Conservation (phyloP, 164 flowering plant genomes). For the Platanus orientalis region DNA sequence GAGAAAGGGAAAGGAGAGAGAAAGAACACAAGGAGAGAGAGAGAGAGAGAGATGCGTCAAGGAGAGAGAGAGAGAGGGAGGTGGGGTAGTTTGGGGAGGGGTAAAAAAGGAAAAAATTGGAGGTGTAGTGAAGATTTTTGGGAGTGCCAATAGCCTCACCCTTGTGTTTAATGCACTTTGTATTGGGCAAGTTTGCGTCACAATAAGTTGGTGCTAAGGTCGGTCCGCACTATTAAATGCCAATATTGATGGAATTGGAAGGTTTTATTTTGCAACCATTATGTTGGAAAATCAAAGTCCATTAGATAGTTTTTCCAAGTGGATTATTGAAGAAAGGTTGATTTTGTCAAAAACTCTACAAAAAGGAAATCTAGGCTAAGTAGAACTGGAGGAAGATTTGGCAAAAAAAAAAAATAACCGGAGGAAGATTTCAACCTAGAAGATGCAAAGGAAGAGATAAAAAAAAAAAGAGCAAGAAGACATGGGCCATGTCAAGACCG, state of each 20-base stretch:
- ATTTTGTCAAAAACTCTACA: slow-evolving; percentile 3
- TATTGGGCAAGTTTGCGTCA: slow-evolving; percentile 58
- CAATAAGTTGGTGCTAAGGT: slow-evolving; percentile 1
- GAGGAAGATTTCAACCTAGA: slow-evolving; percentile 15
- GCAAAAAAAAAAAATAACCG: too few species aligned
- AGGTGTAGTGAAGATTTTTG: too few species aligned
- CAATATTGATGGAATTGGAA: slow-evolving; percentile 23
- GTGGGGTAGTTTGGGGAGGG: too few species aligned
- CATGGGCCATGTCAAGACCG: neutral
- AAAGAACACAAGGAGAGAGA: too few species aligned
- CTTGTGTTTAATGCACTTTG: too few species aligned
- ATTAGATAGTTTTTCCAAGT: slow-evolving; percentile 19
- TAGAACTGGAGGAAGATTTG: slow-evolving; percentile 15
- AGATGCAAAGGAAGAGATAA: slow-evolving; percentile 12
- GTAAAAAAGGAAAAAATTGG: too few species aligned
- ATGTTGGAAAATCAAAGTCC: slow-evolving; percentile 13
- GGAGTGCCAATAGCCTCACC: too few species aligned
- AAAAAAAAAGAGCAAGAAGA: slow-evolving; percentile 13
- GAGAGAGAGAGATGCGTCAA: too few species aligned
- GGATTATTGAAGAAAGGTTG: slow-evolving; percentile 21
- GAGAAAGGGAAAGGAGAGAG: too few species aligned
- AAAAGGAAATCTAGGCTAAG: slow-evolving; percentile 4
- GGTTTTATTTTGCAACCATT: slow-evolving; percentile 20
- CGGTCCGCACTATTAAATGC: neutral
- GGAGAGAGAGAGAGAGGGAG: too few species aligned